These are phyloP conservation scores for Myrica gale DNA, from an alignment of 306 rosid species.

Conservation along the genomic window DNA sequence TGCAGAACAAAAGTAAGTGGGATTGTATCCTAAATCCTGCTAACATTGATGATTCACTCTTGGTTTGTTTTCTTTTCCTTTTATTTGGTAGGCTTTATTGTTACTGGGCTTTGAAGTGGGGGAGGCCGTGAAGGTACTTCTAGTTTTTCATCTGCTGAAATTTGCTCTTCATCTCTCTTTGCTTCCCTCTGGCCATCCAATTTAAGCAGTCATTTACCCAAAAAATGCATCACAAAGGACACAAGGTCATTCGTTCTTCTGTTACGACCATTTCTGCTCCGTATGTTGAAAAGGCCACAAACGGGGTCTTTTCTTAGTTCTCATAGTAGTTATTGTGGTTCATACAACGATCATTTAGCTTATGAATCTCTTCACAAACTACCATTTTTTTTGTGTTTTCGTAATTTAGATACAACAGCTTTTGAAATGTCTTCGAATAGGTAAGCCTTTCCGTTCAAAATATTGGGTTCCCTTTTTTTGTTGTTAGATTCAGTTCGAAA, in stretches of 20 bases:
- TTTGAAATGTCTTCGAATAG: too few relatives aligned
- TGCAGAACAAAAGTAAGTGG: background rate
- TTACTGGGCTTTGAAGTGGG: constrained; percentile 75
- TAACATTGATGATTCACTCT: background rate
- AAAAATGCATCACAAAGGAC: background rate
- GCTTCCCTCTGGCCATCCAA: background rate
- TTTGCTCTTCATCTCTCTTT: background rate
- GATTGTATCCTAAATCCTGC: background rate
- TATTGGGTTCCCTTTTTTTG: too few relatives aligned
- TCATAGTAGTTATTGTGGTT: background rate
- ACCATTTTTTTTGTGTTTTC: constrained; percentile 25
- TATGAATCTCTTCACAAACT: background rate
- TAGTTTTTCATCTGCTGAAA: background rate
- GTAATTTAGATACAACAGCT: constrained; percentile 63
- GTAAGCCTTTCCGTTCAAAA: too few relatives aligned
- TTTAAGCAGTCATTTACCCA: background rate
- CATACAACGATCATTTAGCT: too few relatives aligned
- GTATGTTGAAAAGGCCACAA: background rate
- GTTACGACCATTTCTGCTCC: background rate
- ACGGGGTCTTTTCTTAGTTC: background rate
- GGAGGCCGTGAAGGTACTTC: constrained; percentile 63
- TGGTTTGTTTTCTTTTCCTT: background rate
- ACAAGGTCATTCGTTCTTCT: background rate
- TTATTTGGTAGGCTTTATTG: constrained; percentile 59
- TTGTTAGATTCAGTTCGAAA: too few relatives aligned